These are phyloP conservation scores for Paramecium sexaurelia DNA, from an alignment of 73 alveolate species.

Conservation along the genomic window DNA sequence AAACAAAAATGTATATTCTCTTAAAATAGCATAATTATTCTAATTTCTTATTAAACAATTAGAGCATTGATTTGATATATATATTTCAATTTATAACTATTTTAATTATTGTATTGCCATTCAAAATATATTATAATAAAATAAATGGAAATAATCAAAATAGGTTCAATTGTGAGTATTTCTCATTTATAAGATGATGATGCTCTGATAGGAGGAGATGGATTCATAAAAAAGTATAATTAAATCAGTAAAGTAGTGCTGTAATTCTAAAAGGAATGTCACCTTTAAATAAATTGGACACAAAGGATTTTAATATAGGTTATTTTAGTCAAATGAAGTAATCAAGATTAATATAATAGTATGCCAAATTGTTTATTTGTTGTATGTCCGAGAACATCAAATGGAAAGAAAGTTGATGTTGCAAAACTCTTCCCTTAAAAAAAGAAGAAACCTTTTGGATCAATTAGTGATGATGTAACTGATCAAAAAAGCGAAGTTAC, in stretches of 20 bases:
- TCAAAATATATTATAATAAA: neutral
- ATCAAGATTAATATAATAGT: neutral
- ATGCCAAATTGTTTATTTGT: constrained; percentile 56
- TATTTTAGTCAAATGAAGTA: constrained; percentile 33
- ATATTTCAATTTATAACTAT: neutral
- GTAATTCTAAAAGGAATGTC: constrained; percentile 28
- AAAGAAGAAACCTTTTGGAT: neutral
- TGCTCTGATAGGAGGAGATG: constrained; percentile 66
- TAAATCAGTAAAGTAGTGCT: constrained; percentile 12
- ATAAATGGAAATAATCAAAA: constrained; percentile 3
- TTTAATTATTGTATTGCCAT: neutral
- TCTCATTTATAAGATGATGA: constrained; percentile 64
- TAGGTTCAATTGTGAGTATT: constrained; percentile 60
- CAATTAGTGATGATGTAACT: constrained; percentile 17
- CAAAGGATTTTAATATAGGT: constrained; percentile 26
- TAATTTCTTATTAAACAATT: neutral
- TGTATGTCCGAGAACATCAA: constrained; percentile 55
- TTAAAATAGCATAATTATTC: neutral
- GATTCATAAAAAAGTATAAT: constrained; percentile 51
- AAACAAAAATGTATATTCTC: neutral
- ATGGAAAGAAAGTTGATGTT: constrained; percentile 51
- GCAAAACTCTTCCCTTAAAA: neutral
- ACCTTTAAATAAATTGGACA: constrained; percentile 3
- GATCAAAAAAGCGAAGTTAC: constrained; percentile 45
- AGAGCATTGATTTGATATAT: neutral